These are phyloP conservation scores for Dunaliella sp. DNA, from an alignment of 139 green algal genomes.

Conservation along the genomic window DNA sequence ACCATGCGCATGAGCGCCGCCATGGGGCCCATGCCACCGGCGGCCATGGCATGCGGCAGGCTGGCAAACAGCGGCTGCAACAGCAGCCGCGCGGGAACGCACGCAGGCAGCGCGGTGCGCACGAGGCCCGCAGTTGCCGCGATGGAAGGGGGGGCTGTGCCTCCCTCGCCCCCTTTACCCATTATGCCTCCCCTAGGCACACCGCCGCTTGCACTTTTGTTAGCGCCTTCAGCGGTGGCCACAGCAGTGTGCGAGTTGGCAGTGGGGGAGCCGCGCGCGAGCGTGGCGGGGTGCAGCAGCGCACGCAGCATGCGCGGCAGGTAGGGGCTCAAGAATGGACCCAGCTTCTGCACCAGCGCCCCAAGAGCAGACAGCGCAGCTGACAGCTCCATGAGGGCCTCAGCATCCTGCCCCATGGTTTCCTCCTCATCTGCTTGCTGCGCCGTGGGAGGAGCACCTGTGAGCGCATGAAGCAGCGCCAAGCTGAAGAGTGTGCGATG, in stretches of 20 bases:
- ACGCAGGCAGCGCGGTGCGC: not conserved
- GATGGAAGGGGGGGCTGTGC: not conserved
- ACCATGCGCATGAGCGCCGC: constrained; percentile 46
- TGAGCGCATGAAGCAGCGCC: too few relatives aligned
- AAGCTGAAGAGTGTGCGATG: too few relatives aligned
- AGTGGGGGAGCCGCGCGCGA: constrained; percentile 14
- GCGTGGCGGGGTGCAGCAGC: constrained; percentile 55
- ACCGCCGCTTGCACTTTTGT: not conserved
- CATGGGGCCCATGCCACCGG: not conserved
- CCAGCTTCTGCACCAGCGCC: constrained; percentile 59
- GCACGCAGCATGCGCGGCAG: constrained; percentile 55
- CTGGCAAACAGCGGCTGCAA: constrained; percentile 19
- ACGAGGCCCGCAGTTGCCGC: not conserved
- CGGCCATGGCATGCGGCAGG: constrained; percentile 6
- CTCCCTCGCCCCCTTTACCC: not conserved
- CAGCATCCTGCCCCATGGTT: not conserved
- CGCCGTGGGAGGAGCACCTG: too few relatives aligned
- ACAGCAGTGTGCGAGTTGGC: too few relatives aligned
- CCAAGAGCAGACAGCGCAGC: constrained; percentile 60
- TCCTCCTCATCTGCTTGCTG: too few relatives aligned
- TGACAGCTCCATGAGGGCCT: constrained; percentile 51
- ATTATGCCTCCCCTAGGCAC: too few relatives aligned
- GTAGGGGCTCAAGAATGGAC: constrained; percentile 69
- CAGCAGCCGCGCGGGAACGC: constrained; percentile 10
- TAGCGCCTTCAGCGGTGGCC: too few relatives aligned